Evolutionary conservation across 805 yeast species (phyloP).

Genomic region (Candida pini): DNA sequence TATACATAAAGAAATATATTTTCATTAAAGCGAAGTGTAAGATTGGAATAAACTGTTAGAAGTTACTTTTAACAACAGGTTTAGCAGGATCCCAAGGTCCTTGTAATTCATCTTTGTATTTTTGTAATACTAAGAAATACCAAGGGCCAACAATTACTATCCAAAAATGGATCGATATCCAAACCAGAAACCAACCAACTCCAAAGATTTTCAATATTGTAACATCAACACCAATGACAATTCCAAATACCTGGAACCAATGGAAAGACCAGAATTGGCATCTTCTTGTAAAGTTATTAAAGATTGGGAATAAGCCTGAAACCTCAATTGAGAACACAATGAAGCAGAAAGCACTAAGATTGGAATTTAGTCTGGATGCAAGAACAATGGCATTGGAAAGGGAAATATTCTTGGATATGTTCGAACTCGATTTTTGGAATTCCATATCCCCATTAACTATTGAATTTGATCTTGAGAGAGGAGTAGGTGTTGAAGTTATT

Average conservation of each 20-base stretch:
- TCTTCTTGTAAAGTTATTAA: slow-evolving; percentile 54
- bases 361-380: slow-evolving; percentile 77
- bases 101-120: slow-evolving; percentile 77
- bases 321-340: slow-evolving; percentile 66
- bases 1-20: not conserved
- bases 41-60: slow-evolving; percentile 1
- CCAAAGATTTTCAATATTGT: slow-evolving; percentile 36
- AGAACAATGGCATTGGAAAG: slow-evolving; percentile 82
- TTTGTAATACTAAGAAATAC: slow-evolving; percentile 65
- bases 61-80: slow-evolving; percentile 46
- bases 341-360: slow-evolving; percentile 78
- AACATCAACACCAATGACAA: slow-evolving; percentile 28
- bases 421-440: slow-evolving; percentile 30
- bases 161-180: slow-evolving; percentile 44
- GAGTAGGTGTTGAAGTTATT: no score
- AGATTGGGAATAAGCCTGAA: slow-evolving; percentile 67
- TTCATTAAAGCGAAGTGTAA: not conserved
- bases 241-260: slow-evolving; percentile 26
- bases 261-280: slow-evolving; percentile 27
- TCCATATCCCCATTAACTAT: slow-evolving; percentile 7
- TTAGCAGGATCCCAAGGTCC: slow-evolving; percentile 94
- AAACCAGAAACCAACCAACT: slow-evolving; percentile 34
- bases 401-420: slow-evolving; percentile 78
- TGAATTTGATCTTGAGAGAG: no score
- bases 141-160: slow-evolving; percentile 59